Conservation (phyloP, 768 basidiomycete species). For the Candolleomyces efflorescens region DNA sequence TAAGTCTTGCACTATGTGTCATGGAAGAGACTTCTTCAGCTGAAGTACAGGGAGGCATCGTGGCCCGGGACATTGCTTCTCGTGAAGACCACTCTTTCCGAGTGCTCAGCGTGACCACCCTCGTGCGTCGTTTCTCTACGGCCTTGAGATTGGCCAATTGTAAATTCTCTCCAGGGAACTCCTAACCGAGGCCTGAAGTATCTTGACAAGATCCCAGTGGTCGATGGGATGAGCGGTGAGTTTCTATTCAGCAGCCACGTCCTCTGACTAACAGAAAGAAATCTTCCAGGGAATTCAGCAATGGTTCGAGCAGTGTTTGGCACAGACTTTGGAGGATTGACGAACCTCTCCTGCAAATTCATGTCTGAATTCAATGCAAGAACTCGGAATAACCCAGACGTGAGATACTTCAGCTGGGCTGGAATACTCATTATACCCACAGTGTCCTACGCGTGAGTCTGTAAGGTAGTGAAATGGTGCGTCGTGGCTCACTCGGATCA, state of each 20-base stretch:
- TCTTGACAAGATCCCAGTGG: background rate
- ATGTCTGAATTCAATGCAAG: background rate
- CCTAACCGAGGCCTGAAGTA: background rate
- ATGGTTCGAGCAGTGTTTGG: background rate
- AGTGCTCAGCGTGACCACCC: background rate
- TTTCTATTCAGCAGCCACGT: background rate
- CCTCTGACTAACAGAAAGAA: background rate
- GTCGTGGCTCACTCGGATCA: too few species aligned
- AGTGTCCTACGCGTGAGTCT: too few species aligned
- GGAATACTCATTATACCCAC: background rate
- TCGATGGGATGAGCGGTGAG: background rate
- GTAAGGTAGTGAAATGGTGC: too few species aligned
- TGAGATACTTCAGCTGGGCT: background rate
- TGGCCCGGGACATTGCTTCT: background rate
- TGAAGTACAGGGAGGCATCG: background rate
- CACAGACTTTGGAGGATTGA: background rate
- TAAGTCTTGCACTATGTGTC: background rate
- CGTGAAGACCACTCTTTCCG: background rate
- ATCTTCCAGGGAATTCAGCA: background rate
- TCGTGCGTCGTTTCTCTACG: background rate
- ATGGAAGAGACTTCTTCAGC: too few species aligned
- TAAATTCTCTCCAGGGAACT: background rate
- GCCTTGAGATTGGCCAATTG: background rate
- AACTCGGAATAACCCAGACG: background rate
- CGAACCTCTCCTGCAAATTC: background rate